These are phyloP conservation scores for Deinandra increscens DNA, from an alignment of 129 eudicot species.

Conservation along the genomic window DNA sequence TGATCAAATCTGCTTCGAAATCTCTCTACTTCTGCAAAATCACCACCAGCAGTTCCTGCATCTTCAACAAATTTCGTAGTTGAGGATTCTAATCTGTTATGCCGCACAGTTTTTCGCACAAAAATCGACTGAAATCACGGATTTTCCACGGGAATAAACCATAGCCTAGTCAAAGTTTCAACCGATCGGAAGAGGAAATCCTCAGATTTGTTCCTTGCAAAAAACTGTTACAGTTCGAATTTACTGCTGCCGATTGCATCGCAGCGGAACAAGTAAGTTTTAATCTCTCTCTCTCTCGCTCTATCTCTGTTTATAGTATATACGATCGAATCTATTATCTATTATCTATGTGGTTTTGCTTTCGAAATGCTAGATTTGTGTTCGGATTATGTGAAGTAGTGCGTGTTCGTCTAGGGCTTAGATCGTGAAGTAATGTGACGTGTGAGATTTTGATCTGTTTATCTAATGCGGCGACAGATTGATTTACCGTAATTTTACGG, in stretches of 20 bases:
- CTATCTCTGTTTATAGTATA: not conserved
- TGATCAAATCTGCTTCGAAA: not conserved
- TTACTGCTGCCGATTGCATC: conserved; percentile 12
- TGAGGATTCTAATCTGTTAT: not conserved
- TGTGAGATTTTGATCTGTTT: conserved; percentile 19
- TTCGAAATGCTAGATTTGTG: conserved; percentile 13
- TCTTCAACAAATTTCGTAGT: not conserved
- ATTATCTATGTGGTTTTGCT: conserved; percentile 31
- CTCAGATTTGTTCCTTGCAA: conserved; percentile 28
- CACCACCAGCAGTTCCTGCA: not conserved
- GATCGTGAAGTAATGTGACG: conserved; percentile 28
- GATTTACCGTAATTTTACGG: not conserved
- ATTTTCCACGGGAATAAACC: too few species aligned
- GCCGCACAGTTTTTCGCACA: not conserved
- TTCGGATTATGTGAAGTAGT: conserved; percentile 18
- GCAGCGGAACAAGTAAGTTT: conserved; percentile 16
- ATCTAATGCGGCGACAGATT: not conserved
- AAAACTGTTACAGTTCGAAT: conserved; percentile 14
- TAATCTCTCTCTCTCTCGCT: not conserved
- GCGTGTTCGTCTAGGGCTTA: conserved; percentile 15
- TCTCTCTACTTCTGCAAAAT: conserved; percentile 8
- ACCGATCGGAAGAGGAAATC: conserved; percentile 14
- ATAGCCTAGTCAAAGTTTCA: conserved; percentile 14
- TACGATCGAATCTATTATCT: too few species aligned
- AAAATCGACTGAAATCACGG: conserved; percentile 26